Evolutionary conservation across 2,329 filamentous ascomycete species (phyloP).

Genomic region (Pseudofabraea citricarpa): DNA sequence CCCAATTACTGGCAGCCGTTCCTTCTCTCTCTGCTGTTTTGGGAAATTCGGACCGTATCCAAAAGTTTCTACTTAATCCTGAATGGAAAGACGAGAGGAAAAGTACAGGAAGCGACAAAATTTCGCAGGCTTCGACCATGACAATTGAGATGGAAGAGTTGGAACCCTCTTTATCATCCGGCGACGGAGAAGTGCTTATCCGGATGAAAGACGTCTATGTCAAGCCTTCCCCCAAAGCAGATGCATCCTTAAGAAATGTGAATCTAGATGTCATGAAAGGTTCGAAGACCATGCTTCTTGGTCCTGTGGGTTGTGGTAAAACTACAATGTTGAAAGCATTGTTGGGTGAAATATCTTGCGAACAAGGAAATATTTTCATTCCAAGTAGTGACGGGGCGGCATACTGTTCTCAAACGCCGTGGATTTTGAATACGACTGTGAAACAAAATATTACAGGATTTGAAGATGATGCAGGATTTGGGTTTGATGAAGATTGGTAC

Average conservation of each 20-base stretch:
- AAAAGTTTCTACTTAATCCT: background rate
- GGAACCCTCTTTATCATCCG: too few species aligned
- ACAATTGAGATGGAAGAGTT: background rate
- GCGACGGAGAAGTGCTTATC: too few species aligned
- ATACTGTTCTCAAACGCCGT: slow-evolving; percentile 36
- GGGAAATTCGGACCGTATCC: background rate
- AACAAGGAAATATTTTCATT: slow-evolving; percentile 1
- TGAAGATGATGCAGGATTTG: slow-evolving; percentile 25
- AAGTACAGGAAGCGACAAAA: background rate
- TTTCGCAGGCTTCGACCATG: background rate
- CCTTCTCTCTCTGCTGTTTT: background rate
- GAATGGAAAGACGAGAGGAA: slow-evolving; percentile 1
- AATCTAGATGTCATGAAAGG: background rate
- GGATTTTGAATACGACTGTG: slow-evolving; percentile 35
- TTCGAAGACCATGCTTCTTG: background rate
- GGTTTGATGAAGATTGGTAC: slow-evolving; percentile 28
- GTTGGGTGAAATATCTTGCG: slow-evolving; percentile 31
- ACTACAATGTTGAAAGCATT: slow-evolving; percentile 42
- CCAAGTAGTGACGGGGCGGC: slow-evolving; percentile 25
- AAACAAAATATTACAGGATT: slow-evolving; percentile 32
- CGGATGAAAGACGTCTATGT: background rate
- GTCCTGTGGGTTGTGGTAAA: slow-evolving; percentile 47
- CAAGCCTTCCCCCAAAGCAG: background rate
- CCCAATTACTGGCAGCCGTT: background rate
- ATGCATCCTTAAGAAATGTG: background rate